Evolutionary conservation across 2,329 filamentous ascomycete genomes (phyloP).

Genomic region (Leptographium wingfieldii): DNA sequence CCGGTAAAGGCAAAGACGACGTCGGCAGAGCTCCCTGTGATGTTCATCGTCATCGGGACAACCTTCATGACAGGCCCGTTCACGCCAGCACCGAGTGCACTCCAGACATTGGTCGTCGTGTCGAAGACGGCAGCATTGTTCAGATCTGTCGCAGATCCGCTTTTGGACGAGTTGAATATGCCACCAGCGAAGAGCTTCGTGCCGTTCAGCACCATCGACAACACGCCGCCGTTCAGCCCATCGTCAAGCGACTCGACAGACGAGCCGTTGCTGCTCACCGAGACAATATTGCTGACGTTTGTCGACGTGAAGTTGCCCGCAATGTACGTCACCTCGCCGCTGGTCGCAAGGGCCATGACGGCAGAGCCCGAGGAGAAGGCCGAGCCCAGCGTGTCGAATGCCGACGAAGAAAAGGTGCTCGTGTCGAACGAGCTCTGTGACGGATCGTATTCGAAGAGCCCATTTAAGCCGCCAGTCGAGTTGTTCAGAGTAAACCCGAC

Average conservation of each 20-base stretch:
- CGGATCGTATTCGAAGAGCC: constrained; percentile 80
- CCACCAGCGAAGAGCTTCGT: constrained; percentile 70
- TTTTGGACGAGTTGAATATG: constrained; percentile 63
- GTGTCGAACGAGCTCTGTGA: constrained; percentile 42
- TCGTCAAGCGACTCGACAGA: constrained; percentile 49
- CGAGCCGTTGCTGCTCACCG: constrained; percentile 51
- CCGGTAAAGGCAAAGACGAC: constrained; percentile 70
- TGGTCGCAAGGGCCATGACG: constrained; percentile 55
- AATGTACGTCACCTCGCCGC: constrained; percentile 56
- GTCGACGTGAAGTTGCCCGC: constrained; percentile 72
- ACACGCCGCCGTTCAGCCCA: constrained; percentile 71
- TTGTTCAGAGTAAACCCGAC: constrained; percentile 65
- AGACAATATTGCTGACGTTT: constrained; percentile 62
- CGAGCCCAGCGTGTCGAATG: constrained; percentile 64
- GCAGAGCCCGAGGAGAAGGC: constrained; percentile 54
- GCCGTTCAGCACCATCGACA: constrained; percentile 54
- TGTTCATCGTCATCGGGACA: constrained; percentile 66
- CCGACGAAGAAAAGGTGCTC: constrained; percentile 54
- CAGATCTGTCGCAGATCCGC: constrained; percentile 49
- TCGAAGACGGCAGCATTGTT: constrained; percentile 69
- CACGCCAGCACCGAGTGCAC: constrained; percentile 70
- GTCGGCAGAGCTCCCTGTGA: constrained; percentile 56
- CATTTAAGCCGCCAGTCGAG: constrained; percentile 72
- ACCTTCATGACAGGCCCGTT: constrained; percentile 65
- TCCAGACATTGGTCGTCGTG: constrained; percentile 56